Evolutionary conservation across 2,329 filamentous ascomycete species (phyloP).

Genomic region (Exophiala sideris): DNA sequence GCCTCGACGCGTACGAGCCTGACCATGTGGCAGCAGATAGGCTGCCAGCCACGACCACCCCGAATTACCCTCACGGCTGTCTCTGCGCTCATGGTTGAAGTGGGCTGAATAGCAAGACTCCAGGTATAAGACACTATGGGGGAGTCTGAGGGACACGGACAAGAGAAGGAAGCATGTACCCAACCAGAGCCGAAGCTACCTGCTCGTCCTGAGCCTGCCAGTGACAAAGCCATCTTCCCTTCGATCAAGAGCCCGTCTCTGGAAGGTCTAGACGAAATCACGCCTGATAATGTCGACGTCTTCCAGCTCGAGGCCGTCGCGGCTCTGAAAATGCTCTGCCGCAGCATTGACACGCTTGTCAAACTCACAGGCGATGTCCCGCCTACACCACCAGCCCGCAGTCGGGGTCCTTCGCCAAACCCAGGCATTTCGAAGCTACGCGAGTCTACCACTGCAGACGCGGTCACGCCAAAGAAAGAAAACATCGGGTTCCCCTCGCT

Average conservation of each 20-base stretch:
- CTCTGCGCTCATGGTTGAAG: slow-evolving; percentile 13
- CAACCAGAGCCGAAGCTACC: slow-evolving; percentile 18
- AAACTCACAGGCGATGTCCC: slow-evolving; percentile 62
- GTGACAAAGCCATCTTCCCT: slow-evolving; percentile 29
- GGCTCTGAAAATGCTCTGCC: slow-evolving; percentile 75
- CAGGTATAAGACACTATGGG: slow-evolving; percentile 14
- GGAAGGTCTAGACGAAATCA: slow-evolving; percentile 32
- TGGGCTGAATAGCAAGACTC: slow-evolving; percentile 8
- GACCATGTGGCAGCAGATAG: slow-evolving; percentile 20
- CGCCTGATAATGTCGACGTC: slow-evolving; percentile 56
- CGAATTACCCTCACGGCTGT: slow-evolving; percentile 4
- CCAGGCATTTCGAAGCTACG: slow-evolving; percentile 15
- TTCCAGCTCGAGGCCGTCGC: slow-evolving; percentile 68
- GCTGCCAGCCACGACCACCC: slow-evolving; percentile 5
- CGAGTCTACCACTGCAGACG: slow-evolving; percentile 10
- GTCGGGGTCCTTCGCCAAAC: slow-evolving; percentile 21
- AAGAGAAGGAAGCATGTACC: slow-evolving; percentile 13
- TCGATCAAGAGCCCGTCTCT: slow-evolving; percentile 32
- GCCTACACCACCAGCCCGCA: slow-evolving; percentile 61
- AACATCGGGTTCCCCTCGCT: slow-evolving; percentile 29
- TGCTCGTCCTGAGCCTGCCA: slow-evolving; percentile 27
- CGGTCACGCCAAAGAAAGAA: slow-evolving; percentile 28
- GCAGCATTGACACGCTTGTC: slow-evolving; percentile 57
- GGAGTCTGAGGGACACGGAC: slow-evolving; percentile 5
- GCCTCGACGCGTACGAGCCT: slow-evolving; percentile 5